Conservation (phyloP, 495 filamentous ascomycete genomes). For the Penicillium dipodomyicola region DNA sequence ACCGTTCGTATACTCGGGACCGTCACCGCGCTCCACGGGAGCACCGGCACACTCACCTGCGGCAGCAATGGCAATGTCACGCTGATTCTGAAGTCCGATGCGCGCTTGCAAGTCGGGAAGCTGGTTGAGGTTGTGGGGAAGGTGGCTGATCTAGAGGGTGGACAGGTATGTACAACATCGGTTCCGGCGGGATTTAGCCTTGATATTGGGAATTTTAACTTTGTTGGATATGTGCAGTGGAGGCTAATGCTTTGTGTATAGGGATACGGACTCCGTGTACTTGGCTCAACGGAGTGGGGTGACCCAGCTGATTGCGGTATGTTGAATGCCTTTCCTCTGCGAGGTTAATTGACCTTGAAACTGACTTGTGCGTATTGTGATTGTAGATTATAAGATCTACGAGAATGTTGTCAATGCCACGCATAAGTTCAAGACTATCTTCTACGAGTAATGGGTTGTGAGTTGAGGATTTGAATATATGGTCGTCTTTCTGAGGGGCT, state of each 20-base stretch:
- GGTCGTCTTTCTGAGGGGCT: not conserved
- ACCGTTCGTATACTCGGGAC: constrained; percentile 85
- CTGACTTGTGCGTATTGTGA: not conserved
- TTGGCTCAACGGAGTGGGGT: constrained; percentile 78
- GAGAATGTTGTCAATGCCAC: constrained; percentile 86
- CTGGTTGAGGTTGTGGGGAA: constrained; percentile 89
- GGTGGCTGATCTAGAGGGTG: constrained; percentile 59
- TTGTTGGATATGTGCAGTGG: not conserved
- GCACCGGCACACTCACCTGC: constrained; percentile 75
- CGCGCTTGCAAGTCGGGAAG: constrained; percentile 73
- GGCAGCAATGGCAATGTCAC: constrained; percentile 64
- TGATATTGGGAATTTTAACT: not conserved
- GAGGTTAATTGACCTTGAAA: not conserved
- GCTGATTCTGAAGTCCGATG: constrained; percentile 72
- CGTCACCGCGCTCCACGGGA: constrained; percentile 74
- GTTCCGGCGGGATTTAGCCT: not conserved
- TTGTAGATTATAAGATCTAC: constrained; percentile 71
- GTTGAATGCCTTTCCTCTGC: constrained; percentile 2
- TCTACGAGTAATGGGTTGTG: constrained; percentile 54
- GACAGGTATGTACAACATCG: constrained; percentile 32
- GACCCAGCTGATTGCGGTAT: constrained; percentile 42
- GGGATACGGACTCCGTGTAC: constrained; percentile 72
- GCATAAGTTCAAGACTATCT: constrained; percentile 77
- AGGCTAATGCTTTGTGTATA: constrained; percentile 11
- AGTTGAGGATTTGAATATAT: not conserved